Percentiles rank a stretch among this genome's conserved stretches.
Evolutionary conservation across 2,329 filamentous ascomycete genomes (phyloP).

Genomic region (Curvularia lunata): DNA sequence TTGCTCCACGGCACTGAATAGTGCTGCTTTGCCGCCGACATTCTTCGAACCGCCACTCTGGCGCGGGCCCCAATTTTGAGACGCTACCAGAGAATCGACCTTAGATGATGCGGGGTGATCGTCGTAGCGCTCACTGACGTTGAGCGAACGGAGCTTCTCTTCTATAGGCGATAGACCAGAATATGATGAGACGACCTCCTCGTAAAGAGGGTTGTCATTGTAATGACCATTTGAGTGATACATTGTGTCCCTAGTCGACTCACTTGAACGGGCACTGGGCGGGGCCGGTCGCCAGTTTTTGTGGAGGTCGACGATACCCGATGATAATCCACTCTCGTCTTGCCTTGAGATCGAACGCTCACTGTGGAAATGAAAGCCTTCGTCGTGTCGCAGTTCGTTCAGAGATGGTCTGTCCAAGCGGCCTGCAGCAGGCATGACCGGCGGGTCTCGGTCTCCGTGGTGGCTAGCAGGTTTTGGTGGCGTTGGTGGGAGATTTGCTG

Average conservation of each 20-base stretch:
- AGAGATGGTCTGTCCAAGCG: conserved; percentile 27
- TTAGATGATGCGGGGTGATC: conserved; percentile 28
- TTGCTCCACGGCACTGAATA: conserved; percentile 64
- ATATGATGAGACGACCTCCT: conserved; percentile 26
- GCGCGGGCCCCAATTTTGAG: conserved; percentile 29
- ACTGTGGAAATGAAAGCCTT: conserved; percentile 21
- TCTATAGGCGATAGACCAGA: conserved; percentile 33
- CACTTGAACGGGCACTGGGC: conserved; percentile 37
- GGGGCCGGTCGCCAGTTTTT: conserved; percentile 37
- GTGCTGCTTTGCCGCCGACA: conserved; percentile 43
- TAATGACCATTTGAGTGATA: conserved; percentile 30
- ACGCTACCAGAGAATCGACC: conserved; percentile 24
- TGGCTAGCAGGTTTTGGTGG: conserved; percentile 25
- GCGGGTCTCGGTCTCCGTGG: conserved; percentile 14
- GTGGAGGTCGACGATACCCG: conserved; percentile 34
- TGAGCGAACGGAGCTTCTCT: conserved; percentile 34
- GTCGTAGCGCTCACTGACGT: conserved; percentile 33
- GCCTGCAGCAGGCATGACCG: conserved; percentile 13
- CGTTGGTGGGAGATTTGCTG: conserved; percentile 40
- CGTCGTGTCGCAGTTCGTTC: conserved; percentile 25
- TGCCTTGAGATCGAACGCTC: conserved; percentile 23
- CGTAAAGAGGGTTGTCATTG: conserved; percentile 33
- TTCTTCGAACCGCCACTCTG: conserved; percentile 35
- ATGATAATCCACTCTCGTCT: conserved; percentile 25
- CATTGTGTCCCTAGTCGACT: conserved; percentile 38